Base-by-base conservation (phyloP, 192 early-diverging fungal species). In the Coemansia sp. region DNA sequence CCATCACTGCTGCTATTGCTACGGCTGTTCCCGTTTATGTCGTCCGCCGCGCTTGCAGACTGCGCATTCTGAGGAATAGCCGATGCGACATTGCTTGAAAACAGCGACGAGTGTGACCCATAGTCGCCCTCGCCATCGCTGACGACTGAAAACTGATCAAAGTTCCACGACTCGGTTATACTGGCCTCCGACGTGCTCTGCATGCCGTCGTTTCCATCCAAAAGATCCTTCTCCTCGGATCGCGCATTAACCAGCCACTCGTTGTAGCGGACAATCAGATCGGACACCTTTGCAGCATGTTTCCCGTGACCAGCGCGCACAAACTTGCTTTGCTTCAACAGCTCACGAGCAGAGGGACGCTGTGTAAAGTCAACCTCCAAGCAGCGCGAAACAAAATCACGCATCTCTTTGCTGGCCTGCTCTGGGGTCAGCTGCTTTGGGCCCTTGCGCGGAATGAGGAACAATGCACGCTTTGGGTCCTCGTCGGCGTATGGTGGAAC, bases 401-500 rank as follows among this genome's bases (percentile, higher is more conserved):
- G 93, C 71, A 98, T 75, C 6, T 83, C 86, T 3, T 86, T 81
- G 21, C 85, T 62, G 0, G 94, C 91, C 84, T 91, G 96, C 45
- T 86, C 81, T 2, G 91, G 92, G n/a, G 92, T 87, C 32, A 98
- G 74, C 61, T 86, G 85, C 32, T 94, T 89, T 0, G 95, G 94
- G 9, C 88, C 77, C 32, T 91, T 89, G 61, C 90, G 88, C 6
- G 94, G 94, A 66, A 97, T 96, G 52, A 96, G 72, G 47, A 93
- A 91, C 47, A 98, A 85, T 2, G 95, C 95, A 47, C 89, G 86
- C 85, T 94, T 89, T 13, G 95, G 94, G 75, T 96, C 93, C 53
- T 91, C 86, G 65, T 98, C 89, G 6, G 94, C 90, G 58, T 94
- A 92, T 0, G 98, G 98, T 16, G 98, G 98, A 49, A 92, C 93